Evolutionary conservation across 2,329 filamentous ascomycete genomes (phyloP).

Genomic region (Pestalotiopsis fici): DNA sequence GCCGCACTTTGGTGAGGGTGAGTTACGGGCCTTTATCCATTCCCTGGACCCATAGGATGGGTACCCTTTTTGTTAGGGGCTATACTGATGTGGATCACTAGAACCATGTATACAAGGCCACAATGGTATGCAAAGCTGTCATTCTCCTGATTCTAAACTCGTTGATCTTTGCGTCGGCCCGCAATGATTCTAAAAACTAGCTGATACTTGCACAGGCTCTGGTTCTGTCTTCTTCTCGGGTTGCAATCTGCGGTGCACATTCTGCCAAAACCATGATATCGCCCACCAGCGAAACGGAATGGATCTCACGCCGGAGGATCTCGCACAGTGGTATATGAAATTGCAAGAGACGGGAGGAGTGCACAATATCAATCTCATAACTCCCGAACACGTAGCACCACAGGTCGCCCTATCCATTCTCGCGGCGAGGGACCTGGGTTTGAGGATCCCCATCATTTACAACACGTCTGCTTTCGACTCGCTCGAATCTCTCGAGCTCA

Average conservation of each 20-base stretch:
- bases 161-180: too few relatives aligned
- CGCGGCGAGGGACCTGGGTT: conserved; percentile 68
- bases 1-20: conserved; percentile 79
- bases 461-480: conserved; percentile 85
- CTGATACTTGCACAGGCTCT: conserved; percentile 45
- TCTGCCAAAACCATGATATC: conserved; percentile 84
- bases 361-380: conserved; percentile 90
- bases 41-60: background rate
- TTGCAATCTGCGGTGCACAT: conserved; percentile 72
- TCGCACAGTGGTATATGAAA: conserved; percentile 83
- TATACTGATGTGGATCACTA: conserved; percentile 22
- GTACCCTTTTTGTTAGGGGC: too few relatives aligned
- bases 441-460: conserved; percentile 77
- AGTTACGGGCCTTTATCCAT: conserved; percentile 13
- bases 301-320: conserved; percentile 75
- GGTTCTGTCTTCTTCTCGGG: conserved; percentile 82
- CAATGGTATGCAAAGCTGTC: conserved; percentile 50
- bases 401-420: conserved; percentile 79
- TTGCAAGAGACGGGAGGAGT: conserved; percentile 76
- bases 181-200: too few relatives aligned
- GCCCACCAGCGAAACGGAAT: conserved; percentile 80
- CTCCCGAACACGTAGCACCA: conserved; percentile 83
- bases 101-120: conserved; percentile 83
- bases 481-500: conserved; percentile 66
- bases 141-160: too few relatives aligned